Conservation (phyloP, 2,329 filamentous ascomycete genomes). For the Xylariaceae sp. region DNA sequence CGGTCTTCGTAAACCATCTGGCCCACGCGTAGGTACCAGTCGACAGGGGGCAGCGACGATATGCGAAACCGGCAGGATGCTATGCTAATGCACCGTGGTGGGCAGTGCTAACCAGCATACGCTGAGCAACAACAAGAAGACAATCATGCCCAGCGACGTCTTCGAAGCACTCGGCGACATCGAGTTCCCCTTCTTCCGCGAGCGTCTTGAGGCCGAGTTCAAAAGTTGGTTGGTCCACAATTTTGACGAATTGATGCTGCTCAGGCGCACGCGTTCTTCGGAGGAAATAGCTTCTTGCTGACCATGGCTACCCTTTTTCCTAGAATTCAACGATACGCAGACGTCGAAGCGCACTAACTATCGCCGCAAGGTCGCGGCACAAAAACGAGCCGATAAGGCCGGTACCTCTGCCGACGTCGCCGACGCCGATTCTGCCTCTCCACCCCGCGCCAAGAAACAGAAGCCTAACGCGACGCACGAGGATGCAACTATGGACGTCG, state of each 20-base stretch:
- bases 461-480: conserved; percentile 34
- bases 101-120: conserved; percentile 69
- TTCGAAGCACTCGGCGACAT: conserved; percentile 71
- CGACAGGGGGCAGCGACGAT: neutral
- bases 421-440: conserved; percentile 18
- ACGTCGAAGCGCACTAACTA: conserved; percentile 70
- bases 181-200: conserved; percentile 68
- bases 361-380: conserved; percentile 62
- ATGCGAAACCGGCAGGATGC: neutral
- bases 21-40: conserved; percentile 60
- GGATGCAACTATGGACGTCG: conserved; percentile 43
- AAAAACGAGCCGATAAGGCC: conserved; percentile 44
- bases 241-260: neutral
- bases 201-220: conserved; percentile 68
- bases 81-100: neutral
- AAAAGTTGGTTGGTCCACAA: conserved; percentile 50
- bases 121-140: conserved; percentile 64
- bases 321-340: conserved; percentile 69
- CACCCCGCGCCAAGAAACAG: conserved; percentile 37
- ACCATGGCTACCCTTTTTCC: neutral
- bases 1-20: conserved; percentile 77
- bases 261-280: neutral
- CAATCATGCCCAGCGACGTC: conserved; percentile 69
- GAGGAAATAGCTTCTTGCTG: neutral
- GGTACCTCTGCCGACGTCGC: conserved; percentile 31